Percentiles rank a stretch among this genome's conserved stretches.
These are phyloP conservation scores for Chlorella vulgaris DNA, from an alignment of 139 green algal species.

Conservation along the genomic window DNA sequence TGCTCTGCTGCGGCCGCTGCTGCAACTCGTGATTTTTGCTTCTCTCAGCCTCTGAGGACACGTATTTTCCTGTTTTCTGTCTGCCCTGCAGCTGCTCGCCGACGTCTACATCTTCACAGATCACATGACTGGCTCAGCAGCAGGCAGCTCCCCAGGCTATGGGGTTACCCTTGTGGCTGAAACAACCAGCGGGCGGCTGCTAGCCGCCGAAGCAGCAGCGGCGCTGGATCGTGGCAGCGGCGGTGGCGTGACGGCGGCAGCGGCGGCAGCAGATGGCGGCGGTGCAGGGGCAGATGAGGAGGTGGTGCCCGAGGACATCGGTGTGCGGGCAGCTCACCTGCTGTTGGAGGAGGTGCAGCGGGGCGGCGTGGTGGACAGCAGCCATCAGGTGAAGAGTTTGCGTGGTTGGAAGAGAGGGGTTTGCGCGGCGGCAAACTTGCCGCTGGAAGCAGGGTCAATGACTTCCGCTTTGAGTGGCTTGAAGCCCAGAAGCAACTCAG, in stretches of 20 bases:
- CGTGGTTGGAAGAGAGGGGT: neutral
- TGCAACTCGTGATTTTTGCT: too few relatives aligned
- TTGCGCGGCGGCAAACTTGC: neutral
- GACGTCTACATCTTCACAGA: slow-evolving; percentile 99
- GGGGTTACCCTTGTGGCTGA: slow-evolving; percentile 96
- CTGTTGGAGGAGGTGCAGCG: slow-evolving; percentile 90
- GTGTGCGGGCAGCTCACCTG: slow-evolving; percentile 67
- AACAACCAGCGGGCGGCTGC: slow-evolving; percentile 87
- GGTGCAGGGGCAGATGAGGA: slow-evolving; percentile 26
- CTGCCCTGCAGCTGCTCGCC: slow-evolving; percentile 71
- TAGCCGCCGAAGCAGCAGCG: slow-evolving; percentile 76
- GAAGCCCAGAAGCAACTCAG: too few relatives aligned
- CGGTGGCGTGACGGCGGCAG: neutral
- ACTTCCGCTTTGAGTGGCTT: too few relatives aligned
- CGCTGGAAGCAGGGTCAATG: too few relatives aligned
- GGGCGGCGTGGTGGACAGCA: slow-evolving; percentile 89
- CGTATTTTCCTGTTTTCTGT: too few relatives aligned
- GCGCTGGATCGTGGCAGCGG: slow-evolving; percentile 8
- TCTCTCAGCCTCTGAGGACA: too few relatives aligned
- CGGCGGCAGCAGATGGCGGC: neutral
- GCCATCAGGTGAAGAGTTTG: slow-evolving; percentile 55
- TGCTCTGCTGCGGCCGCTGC: too few relatives aligned
- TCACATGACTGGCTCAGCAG: slow-evolving; percentile 73
- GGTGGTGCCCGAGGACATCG: slow-evolving; percentile 88
- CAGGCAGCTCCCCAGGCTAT: slow-evolving; percentile 87